These are phyloP conservation scores for Wickerhamiella parazyma DNA, from an alignment of 805 yeast genomes.

Conservation along the genomic window DNA sequence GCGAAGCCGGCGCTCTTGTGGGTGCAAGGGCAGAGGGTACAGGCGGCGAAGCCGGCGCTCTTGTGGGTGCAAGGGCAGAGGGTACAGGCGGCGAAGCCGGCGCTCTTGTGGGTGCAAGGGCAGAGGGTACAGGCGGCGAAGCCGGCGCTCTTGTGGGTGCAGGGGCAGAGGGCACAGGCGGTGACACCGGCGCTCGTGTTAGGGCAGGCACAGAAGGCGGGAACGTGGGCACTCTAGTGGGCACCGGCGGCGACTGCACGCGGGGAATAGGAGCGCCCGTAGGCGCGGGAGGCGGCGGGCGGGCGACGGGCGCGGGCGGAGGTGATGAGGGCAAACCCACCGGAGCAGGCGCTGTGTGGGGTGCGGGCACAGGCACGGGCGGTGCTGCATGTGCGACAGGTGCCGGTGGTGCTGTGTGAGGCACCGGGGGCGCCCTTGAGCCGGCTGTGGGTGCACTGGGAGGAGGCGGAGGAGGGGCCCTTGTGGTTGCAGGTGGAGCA, in stretches of 20 bases:
- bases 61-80: too few relatives aligned
- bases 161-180: conserved; percentile 14
- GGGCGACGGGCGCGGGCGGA: conserved; percentile 9
- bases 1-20: too few relatives aligned
- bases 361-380: not conserved
- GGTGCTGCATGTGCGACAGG: conserved; percentile 1
- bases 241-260: conserved; percentile 15
- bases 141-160: too few relatives aligned
- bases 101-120: too few relatives aligned
- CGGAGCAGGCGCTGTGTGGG: conserved; percentile 4
- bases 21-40: too few relatives aligned
- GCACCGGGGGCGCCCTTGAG: not conserved
- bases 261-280: conserved; percentile 17
- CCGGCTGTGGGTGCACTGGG: not conserved
- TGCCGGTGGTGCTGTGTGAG: not conserved
- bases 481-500: conserved; percentile 2
- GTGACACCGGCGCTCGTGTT: too few relatives aligned
- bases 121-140: too few relatives aligned
- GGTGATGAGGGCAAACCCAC: conserved; percentile 10
- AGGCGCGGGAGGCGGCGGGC: conserved; percentile 1
- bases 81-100: too few relatives aligned
- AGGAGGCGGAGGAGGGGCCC: not conserved
- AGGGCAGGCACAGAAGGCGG: conserved; percentile 13
- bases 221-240: not conserved
- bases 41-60: too few relatives aligned